Conservation (phyloP, 2,329 filamentous ascomycete genomes). For the Colletotrichum higginsianum region DNA sequence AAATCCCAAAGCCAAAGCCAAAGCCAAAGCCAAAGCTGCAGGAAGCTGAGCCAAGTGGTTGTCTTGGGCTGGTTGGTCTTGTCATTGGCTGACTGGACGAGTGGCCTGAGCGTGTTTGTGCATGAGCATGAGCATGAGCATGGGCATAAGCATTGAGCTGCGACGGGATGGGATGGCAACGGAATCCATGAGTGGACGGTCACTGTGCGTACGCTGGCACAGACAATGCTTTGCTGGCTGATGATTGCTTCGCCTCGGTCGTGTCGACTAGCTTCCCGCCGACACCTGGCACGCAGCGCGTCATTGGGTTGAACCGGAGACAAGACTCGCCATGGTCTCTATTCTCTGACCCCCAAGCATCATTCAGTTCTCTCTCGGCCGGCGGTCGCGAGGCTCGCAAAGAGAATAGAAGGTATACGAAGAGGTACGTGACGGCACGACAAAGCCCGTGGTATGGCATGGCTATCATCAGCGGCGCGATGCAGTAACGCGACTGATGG, state of each 20-base stretch:
- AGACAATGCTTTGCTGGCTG: constrained; percentile 34
- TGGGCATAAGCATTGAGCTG: constrained; percentile 16
- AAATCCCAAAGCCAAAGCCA: background rate
- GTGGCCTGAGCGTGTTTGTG: constrained; percentile 33
- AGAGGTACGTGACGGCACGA: background rate
- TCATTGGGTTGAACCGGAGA: constrained; percentile 26
- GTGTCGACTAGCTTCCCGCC: constrained; percentile 36
- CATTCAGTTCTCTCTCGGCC: constrained; percentile 17
- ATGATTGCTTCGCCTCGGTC: constrained; percentile 42
- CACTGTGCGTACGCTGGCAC: constrained; percentile 36
- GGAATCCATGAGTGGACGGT: constrained; percentile 28
- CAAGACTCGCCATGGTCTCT: constrained; percentile 24
- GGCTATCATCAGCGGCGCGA: constrained; percentile 37
- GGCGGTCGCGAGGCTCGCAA: constrained; percentile 5
- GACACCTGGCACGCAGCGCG: constrained; percentile 24
- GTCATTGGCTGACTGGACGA: constrained; percentile 33
- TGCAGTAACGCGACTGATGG: constrained; percentile 33
- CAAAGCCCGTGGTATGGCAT: constrained; percentile 26
- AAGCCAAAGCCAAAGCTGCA: constrained; percentile 9
- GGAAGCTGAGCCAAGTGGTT: constrained; percentile 34
- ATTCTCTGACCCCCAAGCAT: constrained; percentile 23
- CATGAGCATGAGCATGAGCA: constrained; percentile 22
- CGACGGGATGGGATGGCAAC: constrained; percentile 27
- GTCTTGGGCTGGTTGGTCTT: constrained; percentile 29
- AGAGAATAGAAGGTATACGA: constrained; percentile 36